These are phyloP conservation scores for Lactifluus piperatus DNA, from an alignment of 768 basidiomycete genomes.

Conservation along the genomic window DNA sequence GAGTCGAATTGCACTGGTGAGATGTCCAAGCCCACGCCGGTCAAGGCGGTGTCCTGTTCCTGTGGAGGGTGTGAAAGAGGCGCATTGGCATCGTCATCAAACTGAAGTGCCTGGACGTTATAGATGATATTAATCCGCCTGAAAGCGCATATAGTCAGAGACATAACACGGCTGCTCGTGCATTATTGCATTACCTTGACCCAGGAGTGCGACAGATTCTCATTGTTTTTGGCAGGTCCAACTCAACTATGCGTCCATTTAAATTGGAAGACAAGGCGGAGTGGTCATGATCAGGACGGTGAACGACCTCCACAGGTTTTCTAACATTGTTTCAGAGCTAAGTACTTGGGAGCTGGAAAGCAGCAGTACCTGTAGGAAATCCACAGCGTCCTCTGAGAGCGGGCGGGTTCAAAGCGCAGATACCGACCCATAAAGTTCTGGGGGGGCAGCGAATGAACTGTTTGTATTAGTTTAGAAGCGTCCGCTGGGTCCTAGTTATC, in stretches of 20 bases:
- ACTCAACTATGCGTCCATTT: slow-evolving; percentile 19
- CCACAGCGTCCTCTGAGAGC: slow-evolving; percentile 64
- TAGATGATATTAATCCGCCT: slow-evolving; percentile 14
- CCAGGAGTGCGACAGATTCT: slow-evolving; percentile 45
- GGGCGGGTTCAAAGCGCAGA: slow-evolving; percentile 70
- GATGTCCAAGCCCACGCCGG: slow-evolving; percentile 35
- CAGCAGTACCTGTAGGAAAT: slow-evolving; percentile 59
- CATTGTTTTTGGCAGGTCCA: slow-evolving; percentile 50
- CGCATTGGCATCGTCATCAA: neutral
- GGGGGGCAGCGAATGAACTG: slow-evolving; percentile 44
- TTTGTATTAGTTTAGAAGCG: slow-evolving; percentile 51
- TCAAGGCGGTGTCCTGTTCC: slow-evolving; percentile 23
- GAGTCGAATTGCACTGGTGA: slow-evolving; percentile 52
- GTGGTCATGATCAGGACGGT: slow-evolving; percentile 15
- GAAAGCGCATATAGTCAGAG: slow-evolving; percentile 27
- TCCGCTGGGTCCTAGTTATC: slow-evolving; percentile 42
- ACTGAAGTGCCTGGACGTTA: slow-evolving; percentile 1
- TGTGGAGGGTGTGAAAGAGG: neutral
- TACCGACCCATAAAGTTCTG: slow-evolving; percentile 63
- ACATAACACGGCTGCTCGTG: neutral
- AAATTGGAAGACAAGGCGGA: slow-evolving; percentile 16
- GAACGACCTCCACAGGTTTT: slow-evolving; percentile 31
- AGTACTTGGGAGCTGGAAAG: neutral
- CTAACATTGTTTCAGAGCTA: slow-evolving; percentile 22
- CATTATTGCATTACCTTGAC: slow-evolving; percentile 37